Evolutionary conservation across 2,329 filamentous ascomycete species (phyloP), one percentile per base, ranked within the genome.

Genomic region (Epicoccum sorghinum): DNA sequence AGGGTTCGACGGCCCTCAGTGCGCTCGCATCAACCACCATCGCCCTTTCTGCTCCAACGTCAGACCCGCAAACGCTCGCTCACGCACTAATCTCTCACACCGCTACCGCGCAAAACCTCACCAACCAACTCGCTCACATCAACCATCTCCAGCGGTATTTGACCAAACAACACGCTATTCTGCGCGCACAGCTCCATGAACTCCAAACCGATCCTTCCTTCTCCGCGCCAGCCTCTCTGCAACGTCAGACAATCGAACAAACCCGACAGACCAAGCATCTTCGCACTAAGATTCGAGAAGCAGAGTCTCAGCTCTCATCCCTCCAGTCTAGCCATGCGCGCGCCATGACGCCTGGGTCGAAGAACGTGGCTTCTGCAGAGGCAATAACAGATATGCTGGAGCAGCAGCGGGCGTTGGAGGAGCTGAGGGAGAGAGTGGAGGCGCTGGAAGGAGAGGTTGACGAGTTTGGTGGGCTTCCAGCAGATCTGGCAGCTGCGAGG

Each of bases 171-270:
- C 68, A 75, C 14, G 44, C 61, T 0, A 45, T 66, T 10, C 65
- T 77, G 3, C 65, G 64, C 18, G 52, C 59, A 8, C 70, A 73
- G 29, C 66, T 77, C 30, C 49, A 57, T 12, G 51, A 65, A n/a
- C 56, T 77, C 2, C 62, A 67, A 46, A 60, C 56, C 8, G 62
- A 70, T 10, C 70, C 72, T 5, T 66, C 67, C 0, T 78, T 79
- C 60, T 54, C 69, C n/a, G 61, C 83, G 13, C 82, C 84, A 0
- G 75, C 85, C 0, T 67, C 83, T 0, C 76, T 93, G 3, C 83
- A 85, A 9, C 85, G 86, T 60, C 83, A 88, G 60, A 93, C 91
- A n/a, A 80, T 87, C 4, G 88, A 95, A 45, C 84, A 89, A 75
- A 86, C 87, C 60, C 86, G 89, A 49, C 86, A 82, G 51, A 84